A percentile compares a stretch with the other conserved stretches of the same genome.
These are phyloP conservation scores for Blastobotrys illinoisensis DNA, from an alignment of 1,139 yeast genomes.

Conservation along the genomic window DNA sequence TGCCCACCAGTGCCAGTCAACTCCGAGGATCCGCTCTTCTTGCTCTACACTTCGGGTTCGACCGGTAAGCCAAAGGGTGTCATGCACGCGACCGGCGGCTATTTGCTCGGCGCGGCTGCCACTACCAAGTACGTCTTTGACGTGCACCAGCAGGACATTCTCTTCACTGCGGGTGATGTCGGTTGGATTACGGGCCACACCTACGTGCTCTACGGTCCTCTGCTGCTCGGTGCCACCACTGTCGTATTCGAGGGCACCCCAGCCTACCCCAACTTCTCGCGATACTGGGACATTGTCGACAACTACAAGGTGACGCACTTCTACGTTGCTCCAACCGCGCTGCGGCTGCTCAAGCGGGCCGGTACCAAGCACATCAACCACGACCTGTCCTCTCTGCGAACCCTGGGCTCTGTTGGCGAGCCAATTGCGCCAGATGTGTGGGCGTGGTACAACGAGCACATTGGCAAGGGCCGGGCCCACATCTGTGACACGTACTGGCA, in stretches of 20 bases:
- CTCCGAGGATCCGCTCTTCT: conserved; percentile 88
- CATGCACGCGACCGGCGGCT: conserved; percentile 92
- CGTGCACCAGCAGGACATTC: conserved; percentile 63
- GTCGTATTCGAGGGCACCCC: conserved; percentile 97
- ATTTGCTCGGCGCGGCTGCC: conserved; percentile 87
- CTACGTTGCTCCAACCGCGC: conserved; percentile 97
- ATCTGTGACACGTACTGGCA: conserved; percentile 98
- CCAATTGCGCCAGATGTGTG: conserved; percentile 97
- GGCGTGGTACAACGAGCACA: conserved; percentile 95
- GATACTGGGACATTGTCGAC: conserved; percentile 95
- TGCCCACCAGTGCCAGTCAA: conserved; percentile 82
- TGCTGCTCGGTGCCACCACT: conserved; percentile 81
- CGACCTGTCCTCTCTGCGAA: conserved; percentile 82
- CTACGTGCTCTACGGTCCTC: conserved; percentile 91
- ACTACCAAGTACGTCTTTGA: conserved; percentile 94
- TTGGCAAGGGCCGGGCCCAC: conserved; percentile 81
- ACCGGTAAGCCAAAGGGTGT: conserved; percentile 99
- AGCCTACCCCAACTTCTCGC: conserved; percentile 92
- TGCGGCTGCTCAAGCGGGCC: conserved; percentile 89
- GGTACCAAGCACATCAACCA: conserved; percentile 88
- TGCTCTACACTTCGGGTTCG: conserved; percentile 93
- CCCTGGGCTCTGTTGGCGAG: conserved; percentile 97
- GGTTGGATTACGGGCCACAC: conserved; percentile 99
- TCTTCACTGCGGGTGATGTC: conserved; percentile 97
- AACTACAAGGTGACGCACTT: conserved; percentile 92